Evolutionary conservation across 805 yeast species (phyloP), one percentile per base, ranked within the genome.

Genomic region (Wickerhamiella nectarea): DNA sequence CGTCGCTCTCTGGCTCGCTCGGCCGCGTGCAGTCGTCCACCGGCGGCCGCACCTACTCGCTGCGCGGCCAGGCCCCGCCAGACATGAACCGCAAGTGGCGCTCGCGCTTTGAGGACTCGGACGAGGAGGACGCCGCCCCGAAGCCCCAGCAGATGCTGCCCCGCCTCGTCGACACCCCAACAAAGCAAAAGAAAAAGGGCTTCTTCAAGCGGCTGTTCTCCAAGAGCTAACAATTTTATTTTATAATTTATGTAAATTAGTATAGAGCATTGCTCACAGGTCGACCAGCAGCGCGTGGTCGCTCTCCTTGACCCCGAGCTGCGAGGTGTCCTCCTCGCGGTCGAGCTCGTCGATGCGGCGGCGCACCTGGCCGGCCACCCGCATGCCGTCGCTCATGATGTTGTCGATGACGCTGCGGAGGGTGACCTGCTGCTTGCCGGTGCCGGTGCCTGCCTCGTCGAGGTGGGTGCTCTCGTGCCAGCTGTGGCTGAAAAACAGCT

Each of bases 401-500:
- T 91, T 89, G 59, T 85, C 94, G 63, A 89, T 83, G 75, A 91
- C 80, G 45, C 83, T 89, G 45, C 95, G 71, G 46, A 91, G 63
- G 24, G 52, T 43, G 72, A 73, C 31, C 69, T 64, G 52, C 68
- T 70, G 37, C 67, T 66, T 29, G 67, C 65, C 31, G 50, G 49
- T 35, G 59, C 70, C 36, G 72, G 67, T 29, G 71, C 54, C 74
- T 50, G 72, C 71, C 45, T 38, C 52, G 21, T 56, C 57, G 34
- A 83, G 68, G 56, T 81, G 84, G 41, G 83, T 70, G 0, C 89
- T 72, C n/a, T 67, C 60, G 45, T 80, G 70, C 26, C 85, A 65
- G 0, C 86, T 79, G 20, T 68, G 65, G 11, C 83, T 69, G 63
- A 91, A 91, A 48, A 89, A 75, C 34, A 80, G 66, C 59, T 91